Conservation (phyloP, 1,139 yeast species). For the Pichia terricola region DNA sequence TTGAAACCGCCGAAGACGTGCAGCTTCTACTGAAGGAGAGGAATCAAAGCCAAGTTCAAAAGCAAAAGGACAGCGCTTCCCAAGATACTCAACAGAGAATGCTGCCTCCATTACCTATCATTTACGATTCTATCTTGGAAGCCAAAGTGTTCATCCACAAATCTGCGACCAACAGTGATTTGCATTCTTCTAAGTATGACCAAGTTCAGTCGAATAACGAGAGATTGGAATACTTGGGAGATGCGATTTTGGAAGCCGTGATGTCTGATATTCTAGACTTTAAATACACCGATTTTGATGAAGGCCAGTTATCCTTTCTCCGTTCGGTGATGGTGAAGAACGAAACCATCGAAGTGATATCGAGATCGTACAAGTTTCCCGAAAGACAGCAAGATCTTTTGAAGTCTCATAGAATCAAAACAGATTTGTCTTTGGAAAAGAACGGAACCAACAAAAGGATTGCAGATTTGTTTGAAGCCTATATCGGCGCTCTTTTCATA, state of each 20-base stretch:
- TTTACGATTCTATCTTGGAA: slow-evolving; percentile 47
- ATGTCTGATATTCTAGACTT: slow-evolving; percentile 61
- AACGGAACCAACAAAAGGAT: slow-evolving; percentile 25
- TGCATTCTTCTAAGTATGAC: slow-evolving; percentile 48
- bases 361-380: slow-evolving; percentile 55
- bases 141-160: slow-evolving; percentile 77
- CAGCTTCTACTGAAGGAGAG: slow-evolving; percentile 10
- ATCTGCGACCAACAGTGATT: slow-evolving; percentile 55
- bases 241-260: slow-evolving; percentile 68
- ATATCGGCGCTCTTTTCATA: slow-evolving; percentile 71
- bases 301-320: slow-evolving; percentile 71
- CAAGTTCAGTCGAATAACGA: slow-evolving; percentile 68
- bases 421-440: slow-evolving; percentile 4
- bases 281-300: slow-evolving; percentile 60
- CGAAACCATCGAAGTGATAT: slow-evolving; percentile 60
- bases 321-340: slow-evolving; percentile 71
- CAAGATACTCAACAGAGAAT: background rate
- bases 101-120: slow-evolving; percentile 56
- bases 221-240: slow-evolving; percentile 89
- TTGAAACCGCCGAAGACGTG: slow-evolving; percentile 14
- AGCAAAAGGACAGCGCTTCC: too few relatives aligned
- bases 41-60: background rate
- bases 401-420: slow-evolving; percentile 6
- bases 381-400: slow-evolving; percentile 25
- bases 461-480: slow-evolving; percentile 86